Evolutionary conservation across 345 rosid species (phyloP).

Genomic region (Carallia brachiata): DNA sequence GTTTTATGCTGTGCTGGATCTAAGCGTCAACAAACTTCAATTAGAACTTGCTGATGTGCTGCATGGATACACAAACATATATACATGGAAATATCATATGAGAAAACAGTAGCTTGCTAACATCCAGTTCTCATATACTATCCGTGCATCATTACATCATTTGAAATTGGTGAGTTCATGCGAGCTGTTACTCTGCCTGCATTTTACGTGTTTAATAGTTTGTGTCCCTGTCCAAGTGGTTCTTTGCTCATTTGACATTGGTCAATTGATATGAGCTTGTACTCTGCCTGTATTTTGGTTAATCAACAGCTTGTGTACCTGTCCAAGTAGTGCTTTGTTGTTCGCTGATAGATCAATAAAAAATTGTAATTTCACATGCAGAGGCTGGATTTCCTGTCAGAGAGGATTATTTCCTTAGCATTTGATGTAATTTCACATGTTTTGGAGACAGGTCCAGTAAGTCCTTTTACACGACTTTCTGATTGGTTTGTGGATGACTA

Average conservation of each 20-base stretch:
- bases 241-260: neutral
- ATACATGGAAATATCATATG: too few species aligned
- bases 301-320: slow-evolving; percentile 8
- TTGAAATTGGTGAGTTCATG: neutral
- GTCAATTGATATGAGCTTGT: neutral
- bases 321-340: slow-evolving; percentile 18
- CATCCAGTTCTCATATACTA: too few species aligned
- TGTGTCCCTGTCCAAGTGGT: slow-evolving; percentile 19
- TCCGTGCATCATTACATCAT: neutral
- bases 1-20: too few species aligned
- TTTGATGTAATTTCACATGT: slow-evolving; percentile 72
- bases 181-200: neutral
- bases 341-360: slow-evolving; percentile 4
- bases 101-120: too few species aligned
- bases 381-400: slow-evolving; percentile 63
- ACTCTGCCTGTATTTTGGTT: neutral
- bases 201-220: slow-evolving; percentile 7
- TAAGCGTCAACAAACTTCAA: too few species aligned
- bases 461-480: slow-evolving; percentile 24
- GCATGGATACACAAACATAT: too few species aligned
- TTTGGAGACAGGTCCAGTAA: slow-evolving; percentile 87
- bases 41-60: too few species aligned
- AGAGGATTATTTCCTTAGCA: slow-evolving; percentile 72
- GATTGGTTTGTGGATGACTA: neutral
- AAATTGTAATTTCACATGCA: slow-evolving; percentile 32